Base-by-base conservation (phyloP, 2,329 filamentous ascomycete genomes). In the Aspergillus novofumigatus region DNA sequence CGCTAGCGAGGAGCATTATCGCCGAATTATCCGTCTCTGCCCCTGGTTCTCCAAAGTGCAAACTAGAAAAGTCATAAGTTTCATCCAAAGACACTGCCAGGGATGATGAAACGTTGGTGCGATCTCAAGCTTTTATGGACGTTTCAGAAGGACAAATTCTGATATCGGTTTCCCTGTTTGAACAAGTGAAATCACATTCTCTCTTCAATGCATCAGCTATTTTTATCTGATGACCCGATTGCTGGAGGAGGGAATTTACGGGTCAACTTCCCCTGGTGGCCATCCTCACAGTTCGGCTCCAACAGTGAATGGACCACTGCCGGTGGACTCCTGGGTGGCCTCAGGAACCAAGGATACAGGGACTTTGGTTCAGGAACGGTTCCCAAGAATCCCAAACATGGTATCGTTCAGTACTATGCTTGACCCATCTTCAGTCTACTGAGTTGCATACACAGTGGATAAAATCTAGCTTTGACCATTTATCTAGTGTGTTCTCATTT, bases 291-390 rank as follows among this genome's bases (percentile, higher is more conserved):
- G 41, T 21, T 17, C 14, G 14, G 11, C 32, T 8, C 41, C 41
- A 44, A 10, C n/a, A 10, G 28, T 7, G 8, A 8, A 9, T 21
- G 41, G 41, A 21, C 41, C 41, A 44, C 41, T 41, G 20, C 29
- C 6, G 25, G 56, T 52, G 55, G 49, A 52, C 38, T n/a, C 17
- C 20, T 42, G 38, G 17, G 20, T 42, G 41, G 52, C 52, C 56
- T 57, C 59, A 59, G 54, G 56, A 60, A 56, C 53, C 53, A 59
- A 53, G 49, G 57, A 49, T 50, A 53, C 38, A 45, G 45, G 38
- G 41, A 38, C 38, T 52, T 42, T 54, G 57, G 51, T 42, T 54
- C 57, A 62, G 55, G 60, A 60, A 62, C 59, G 45, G 44, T 55
- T 59, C 32, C 53, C 51, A 23, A 6, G 25, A 7, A 26, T 26